These are phyloP conservation scores for Candida ovalis DNA, from an alignment of 805 yeast genomes.

Conservation along the genomic window DNA sequence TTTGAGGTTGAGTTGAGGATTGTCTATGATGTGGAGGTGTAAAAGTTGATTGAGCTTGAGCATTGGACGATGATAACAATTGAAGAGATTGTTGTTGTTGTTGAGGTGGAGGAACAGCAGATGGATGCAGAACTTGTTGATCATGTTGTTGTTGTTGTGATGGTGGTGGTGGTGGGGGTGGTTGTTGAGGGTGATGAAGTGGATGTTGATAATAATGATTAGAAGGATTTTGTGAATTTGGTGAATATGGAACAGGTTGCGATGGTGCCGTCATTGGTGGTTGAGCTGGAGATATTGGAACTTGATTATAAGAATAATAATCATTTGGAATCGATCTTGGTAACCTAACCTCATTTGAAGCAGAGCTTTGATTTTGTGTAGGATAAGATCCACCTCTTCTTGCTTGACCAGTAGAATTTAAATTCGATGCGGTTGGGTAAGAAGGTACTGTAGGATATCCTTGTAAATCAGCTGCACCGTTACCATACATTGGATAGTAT, in stretches of 20 bases:
- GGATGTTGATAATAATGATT: neutral
- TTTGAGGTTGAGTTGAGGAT: conserved; percentile 2
- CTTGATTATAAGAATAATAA: conserved; percentile 3
- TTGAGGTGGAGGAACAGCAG: neutral
- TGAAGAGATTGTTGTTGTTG: neutral
- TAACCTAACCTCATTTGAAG: conserved; percentile 7
- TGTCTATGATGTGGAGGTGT: conserved; percentile 8
- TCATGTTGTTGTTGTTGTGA: neutral
- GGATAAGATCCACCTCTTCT: conserved; percentile 16
- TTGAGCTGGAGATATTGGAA: neutral
- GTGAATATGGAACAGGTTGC: neutral
- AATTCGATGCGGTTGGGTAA: conserved; percentile 1
- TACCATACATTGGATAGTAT: neutral
- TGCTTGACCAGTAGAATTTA: neutral
- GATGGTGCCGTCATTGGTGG: neutral
- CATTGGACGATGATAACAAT: neutral
- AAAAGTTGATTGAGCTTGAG: conserved; percentile 6
- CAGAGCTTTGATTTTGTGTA: conserved; percentile 2
- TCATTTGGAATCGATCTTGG: conserved; percentile 23
- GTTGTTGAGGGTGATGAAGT: neutral
- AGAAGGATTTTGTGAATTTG: neutral
- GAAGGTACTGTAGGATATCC: neutral
- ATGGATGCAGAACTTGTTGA: neutral
- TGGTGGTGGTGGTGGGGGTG: neutral
- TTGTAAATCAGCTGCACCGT: neutral